phyloP scores from a whole-genome alignment of 2,329 filamentous ascomycete species.

The Colletotrichum sansevieriae region DNA sequence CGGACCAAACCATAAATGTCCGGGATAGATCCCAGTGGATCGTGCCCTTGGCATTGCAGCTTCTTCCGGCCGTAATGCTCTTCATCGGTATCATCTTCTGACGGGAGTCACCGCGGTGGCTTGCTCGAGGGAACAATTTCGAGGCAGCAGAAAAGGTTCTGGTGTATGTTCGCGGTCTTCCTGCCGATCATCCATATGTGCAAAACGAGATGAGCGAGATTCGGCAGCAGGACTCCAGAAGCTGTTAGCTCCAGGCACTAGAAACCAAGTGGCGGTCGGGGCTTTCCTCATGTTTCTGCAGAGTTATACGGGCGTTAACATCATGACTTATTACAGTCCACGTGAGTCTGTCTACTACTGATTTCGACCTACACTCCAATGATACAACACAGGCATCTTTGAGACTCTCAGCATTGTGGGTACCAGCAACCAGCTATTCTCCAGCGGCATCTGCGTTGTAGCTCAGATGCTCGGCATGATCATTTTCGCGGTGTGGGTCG shows the following conservation, averaged over 20 bases:
- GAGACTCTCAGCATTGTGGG: constrained; percentile 52
- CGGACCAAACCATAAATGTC: constrained; percentile 45
- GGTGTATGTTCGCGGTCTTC: constrained; percentile 55
- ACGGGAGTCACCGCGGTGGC: constrained; percentile 55
- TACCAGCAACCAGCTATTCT: constrained; percentile 51
- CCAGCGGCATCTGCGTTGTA: constrained; percentile 56
- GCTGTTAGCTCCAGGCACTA: constrained; percentile 34
- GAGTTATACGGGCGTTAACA: constrained; percentile 61
- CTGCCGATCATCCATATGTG: constrained; percentile 53
- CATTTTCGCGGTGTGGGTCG: constrained; percentile 57
- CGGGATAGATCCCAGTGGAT: constrained; percentile 52
- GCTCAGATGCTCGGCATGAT: constrained; percentile 53
- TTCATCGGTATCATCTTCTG: constrained; percentile 50
- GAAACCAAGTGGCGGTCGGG: constrained; percentile 30
- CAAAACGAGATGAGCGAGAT: constrained; percentile 57
- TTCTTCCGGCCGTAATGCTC: constrained; percentile 54
- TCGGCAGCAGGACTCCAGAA: constrained; percentile 58
- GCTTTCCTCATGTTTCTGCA: constrained; percentile 46
- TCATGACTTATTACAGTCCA: constrained; percentile 57
- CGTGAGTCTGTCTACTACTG: background rate
- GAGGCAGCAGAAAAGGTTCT: constrained; percentile 55
- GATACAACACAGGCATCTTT: constrained; percentile 47
- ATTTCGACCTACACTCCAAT: constrained; percentile 57
- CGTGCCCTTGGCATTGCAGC: constrained; percentile 58
- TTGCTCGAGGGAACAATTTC: constrained; percentile 48